Base-by-base conservation (phyloP, 192 early-diverging fungal species). In the Dispira parvispora region DNA sequence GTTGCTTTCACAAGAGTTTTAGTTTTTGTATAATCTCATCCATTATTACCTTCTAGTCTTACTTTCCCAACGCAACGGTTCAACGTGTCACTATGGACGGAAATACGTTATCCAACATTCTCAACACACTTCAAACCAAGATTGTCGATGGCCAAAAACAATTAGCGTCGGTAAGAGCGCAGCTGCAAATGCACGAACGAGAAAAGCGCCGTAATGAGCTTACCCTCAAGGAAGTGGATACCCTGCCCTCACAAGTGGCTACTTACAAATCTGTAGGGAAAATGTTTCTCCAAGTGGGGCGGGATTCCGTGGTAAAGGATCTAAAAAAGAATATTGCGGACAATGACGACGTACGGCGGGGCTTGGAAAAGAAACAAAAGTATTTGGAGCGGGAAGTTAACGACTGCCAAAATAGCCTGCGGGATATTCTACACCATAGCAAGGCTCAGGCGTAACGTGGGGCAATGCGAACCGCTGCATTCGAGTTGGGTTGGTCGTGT, bases 321-420 rank as follows among this genome's bases (percentile, higher is more conserved):
- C 67, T 75, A 14, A 62, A 63, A n/a, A 60, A 64, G 62, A 57
- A 60, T 44, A 62, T 68, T 0, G 46, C 52, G 0, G 60, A 68
- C 23, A 43, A 64, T 8, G 49, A 49, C 10, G 52, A 60, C 12
- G 44, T 72, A 32, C 27, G 68, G 10, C 57, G 67, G 25, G 74
- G 71, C 0, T 62, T 75, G 3, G 68, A 75, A 50, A 72, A 75
- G 65, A 75, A 75, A 46, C 71, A 75, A 61, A 75, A 72, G 68
- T 75, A 68, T 67, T 67, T 75, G 11, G 62, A 68, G 44, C 68
- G 71, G 49, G 69, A 70, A 12, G 16, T 75, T 2, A 68, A 68
- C 26, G 74, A 72, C 8, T 71, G 71, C 8, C 69, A 63, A 0
- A 63, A 61, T 0, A 72, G 72, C 46, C 46, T 75, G 3, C 63